Evolutionary conservation across 1,284 basidiomycete species (phyloP).

Genomic region (Heterobasidion occidentale): DNA sequence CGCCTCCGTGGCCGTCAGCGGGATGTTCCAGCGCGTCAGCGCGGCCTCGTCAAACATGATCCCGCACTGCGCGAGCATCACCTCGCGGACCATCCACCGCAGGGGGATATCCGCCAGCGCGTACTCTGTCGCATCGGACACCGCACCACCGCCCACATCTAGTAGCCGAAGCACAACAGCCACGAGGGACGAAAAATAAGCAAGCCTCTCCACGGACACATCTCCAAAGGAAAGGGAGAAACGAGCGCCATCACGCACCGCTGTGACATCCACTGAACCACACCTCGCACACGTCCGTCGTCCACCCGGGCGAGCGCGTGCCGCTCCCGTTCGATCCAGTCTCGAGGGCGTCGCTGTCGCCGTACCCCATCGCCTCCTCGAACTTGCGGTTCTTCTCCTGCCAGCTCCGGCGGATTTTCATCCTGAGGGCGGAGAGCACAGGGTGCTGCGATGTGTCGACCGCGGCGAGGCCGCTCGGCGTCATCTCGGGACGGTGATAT

Average conservation of each 20-base stretch:
- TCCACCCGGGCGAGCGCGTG: not conserved
- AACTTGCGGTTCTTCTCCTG: not conserved
- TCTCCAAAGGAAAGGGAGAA: not conserved
- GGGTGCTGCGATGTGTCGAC: constrained; percentile 6
- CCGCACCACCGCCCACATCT: constrained; percentile 58
- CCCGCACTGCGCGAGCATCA: constrained; percentile 17
- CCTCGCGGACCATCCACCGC: constrained; percentile 28
- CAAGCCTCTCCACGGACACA: too few relatives aligned
- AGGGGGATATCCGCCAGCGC: constrained; percentile 22
- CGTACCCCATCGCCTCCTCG: not conserved
- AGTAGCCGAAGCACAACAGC: not conserved
- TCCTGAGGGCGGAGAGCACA: constrained; percentile 9
- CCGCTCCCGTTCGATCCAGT: constrained; percentile 5
- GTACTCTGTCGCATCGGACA: constrained; percentile 9
- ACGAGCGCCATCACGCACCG: constrained; percentile 28
- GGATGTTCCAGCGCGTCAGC: constrained; percentile 12
- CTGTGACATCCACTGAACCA: constrained; percentile 59
- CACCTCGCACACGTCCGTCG: constrained; percentile 49
- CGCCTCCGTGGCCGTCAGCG: constrained; percentile 3
- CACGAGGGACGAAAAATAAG: not conserved
- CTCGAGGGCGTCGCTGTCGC: not conserved
- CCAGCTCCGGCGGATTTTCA: not conserved
- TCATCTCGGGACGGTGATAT: constrained; percentile 31
- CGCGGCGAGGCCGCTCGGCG: not conserved
- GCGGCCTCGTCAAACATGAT: constrained; percentile 19